phyloP scores from a whole-genome alignment of 257 asterid genomes.

The Nicotiana knightiana region DNA sequence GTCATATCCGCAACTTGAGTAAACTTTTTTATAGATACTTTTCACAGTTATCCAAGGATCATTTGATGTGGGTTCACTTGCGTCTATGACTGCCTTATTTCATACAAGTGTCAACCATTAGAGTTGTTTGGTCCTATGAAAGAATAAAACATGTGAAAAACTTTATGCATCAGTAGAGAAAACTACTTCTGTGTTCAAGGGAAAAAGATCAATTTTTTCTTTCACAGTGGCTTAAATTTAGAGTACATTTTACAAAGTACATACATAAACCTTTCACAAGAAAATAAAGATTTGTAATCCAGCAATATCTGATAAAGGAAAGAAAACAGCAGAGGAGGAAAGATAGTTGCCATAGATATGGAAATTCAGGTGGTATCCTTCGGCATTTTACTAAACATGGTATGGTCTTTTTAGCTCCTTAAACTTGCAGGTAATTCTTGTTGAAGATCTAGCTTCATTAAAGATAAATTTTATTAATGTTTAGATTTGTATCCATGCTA shows the following conservation, averaged over 20 bases:
- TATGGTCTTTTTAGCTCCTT: not conserved
- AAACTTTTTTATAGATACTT: not conserved
- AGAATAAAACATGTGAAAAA: not conserved
- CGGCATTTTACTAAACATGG: not conserved
- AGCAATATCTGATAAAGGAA: too few relatives aligned
- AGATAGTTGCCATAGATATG: not conserved
- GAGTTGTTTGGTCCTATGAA: not conserved
- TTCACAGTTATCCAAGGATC: not conserved
- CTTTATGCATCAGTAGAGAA: not conserved
- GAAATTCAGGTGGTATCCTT: not conserved
- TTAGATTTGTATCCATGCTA: too few relatives aligned
- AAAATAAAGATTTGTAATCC: too few relatives aligned
- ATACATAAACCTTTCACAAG: too few relatives aligned
- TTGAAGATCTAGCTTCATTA: too few relatives aligned
- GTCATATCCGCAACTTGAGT: too few relatives aligned
- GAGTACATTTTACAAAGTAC: too few relatives aligned
- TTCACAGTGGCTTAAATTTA: too few relatives aligned
- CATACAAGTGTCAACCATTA: not conserved
- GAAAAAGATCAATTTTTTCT: too few relatives aligned
- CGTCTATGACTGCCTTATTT: not conserved
- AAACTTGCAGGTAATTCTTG: too few relatives aligned
- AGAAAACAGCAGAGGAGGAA: not conserved
- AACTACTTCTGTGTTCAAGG: too few relatives aligned
- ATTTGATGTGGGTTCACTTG: not conserved
- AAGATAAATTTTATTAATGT: too few relatives aligned